phyloP scores from a whole-genome alignment of 345 rosid species.

The Dovyalis caffra region DNA sequence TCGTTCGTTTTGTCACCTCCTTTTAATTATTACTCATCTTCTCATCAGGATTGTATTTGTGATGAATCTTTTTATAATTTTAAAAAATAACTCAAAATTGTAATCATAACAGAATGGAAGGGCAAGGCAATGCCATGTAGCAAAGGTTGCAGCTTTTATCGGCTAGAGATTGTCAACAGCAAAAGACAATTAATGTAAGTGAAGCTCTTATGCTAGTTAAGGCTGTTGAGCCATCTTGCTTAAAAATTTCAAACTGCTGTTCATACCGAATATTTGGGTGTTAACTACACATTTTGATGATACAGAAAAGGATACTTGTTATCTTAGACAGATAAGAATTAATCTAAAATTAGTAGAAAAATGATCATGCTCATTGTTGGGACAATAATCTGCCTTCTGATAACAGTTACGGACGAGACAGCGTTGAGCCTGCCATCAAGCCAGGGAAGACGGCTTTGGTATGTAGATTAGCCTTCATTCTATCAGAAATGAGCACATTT shows the following conservation, averaged over 20 bases:
- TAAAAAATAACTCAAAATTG: background rate
- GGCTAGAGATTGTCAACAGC: conserved; percentile 48
- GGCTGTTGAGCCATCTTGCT: no score
- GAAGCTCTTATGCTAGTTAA: no score
- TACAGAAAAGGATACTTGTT: background rate
- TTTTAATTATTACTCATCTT: no score
- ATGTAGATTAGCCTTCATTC: no score
- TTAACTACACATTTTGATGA: no score
- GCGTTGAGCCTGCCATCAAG: conserved; percentile 80
- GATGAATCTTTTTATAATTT: background rate
- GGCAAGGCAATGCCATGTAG: conserved; percentile 79
- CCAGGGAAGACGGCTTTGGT: conserved; percentile 87
- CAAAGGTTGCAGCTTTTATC: conserved; percentile 89
- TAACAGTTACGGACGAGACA: conserved; percentile 72
- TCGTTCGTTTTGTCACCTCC: no score
- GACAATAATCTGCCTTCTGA: conserved; percentile 1
- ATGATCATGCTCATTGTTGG: background rate
- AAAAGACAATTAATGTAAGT: conserved; percentile 68
- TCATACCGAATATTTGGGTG: background rate
- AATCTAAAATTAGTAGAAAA: no score
- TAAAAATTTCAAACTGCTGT: no score
- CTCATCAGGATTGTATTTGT: no score
- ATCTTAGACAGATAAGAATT: no score
- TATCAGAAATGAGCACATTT: no score
- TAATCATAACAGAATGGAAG: conserved; percentile 62